A percentile compares a stretch with the other conserved stretches of the same genome.
phyloP scores from a whole-genome alignment of 2,329 filamentous ascomycete genomes.

The Zelopaecilomyces penicillatus region DNA sequence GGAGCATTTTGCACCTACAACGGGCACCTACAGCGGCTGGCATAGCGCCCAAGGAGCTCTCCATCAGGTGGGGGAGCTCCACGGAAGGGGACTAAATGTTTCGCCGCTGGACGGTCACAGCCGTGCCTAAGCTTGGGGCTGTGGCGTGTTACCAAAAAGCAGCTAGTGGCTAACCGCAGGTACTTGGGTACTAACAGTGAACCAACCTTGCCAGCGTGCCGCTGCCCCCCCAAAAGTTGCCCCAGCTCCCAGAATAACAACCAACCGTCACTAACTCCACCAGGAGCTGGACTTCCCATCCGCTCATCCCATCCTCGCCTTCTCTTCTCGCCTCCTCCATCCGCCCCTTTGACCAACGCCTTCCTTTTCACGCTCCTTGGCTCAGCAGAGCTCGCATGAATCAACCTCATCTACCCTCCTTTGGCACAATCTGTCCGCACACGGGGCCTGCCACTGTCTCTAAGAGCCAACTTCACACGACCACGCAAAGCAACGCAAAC shows the following conservation, averaged over 20 bases:
- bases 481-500: background rate
- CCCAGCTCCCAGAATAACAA: background rate
- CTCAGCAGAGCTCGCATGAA: slow-evolving; percentile 22
- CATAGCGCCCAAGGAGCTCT: too few relatives aligned
- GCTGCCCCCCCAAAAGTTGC: background rate
- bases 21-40: background rate
- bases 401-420: slow-evolving; percentile 27
- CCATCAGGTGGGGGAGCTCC: slow-evolving; percentile 3
- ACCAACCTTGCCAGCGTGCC: background rate
- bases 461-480: slow-evolving; percentile 9
- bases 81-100: slow-evolving; percentile 9
- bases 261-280: background rate
- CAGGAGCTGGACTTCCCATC: slow-evolving; percentile 28
- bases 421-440: slow-evolving; percentile 25
- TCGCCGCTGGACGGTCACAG: slow-evolving; percentile 8
- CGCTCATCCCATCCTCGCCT: slow-evolving; percentile 38
- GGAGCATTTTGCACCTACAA: too few relatives aligned
- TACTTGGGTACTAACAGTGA: too few relatives aligned
- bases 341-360: slow-evolving; percentile 25
- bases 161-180: background rate
- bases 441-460: slow-evolving; percentile 13
- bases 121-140: background rate
- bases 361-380: slow-evolving; percentile 30
- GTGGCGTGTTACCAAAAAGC: slow-evolving; percentile 8
- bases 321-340: slow-evolving; percentile 33